phyloP scores from a whole-genome alignment of 208 protist genomes.

The Acanthamoeba culbertsoni region DNA sequence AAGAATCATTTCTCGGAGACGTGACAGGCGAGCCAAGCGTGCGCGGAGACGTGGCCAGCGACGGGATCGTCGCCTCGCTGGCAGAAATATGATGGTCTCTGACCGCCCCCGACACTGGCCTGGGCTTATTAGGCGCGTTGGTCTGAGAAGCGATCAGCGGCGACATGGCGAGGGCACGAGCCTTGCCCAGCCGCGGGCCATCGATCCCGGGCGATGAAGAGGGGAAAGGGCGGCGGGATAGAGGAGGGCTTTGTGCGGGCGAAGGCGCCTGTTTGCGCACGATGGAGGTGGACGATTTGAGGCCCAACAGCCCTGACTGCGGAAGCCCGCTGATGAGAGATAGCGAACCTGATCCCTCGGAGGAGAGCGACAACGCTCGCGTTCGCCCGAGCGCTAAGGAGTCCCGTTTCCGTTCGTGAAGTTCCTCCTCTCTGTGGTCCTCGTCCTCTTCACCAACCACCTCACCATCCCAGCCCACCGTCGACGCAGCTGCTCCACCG shows the following conservation, averaged over 20 bases:
- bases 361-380: background rate
- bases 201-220: background rate
- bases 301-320: background rate
- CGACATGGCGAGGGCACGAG: background rate
- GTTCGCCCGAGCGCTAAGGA: background rate
- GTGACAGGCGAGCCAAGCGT: background rate
- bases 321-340: background rate
- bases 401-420: conserved; percentile 7
- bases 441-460: background rate
- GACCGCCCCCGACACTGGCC: too few species aligned
- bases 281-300: background rate
- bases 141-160: background rate
- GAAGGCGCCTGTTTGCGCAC: background rate
- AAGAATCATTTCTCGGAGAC: too few species aligned
- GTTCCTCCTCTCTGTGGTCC: background rate
- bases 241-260: background rate
- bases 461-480: background rate
- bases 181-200: background rate
- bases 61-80: background rate
- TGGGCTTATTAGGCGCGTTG: background rate
- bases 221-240: background rate
- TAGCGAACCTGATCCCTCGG: background rate
- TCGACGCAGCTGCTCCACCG: background rate
- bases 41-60: background rate
- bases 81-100: too few species aligned